phyloP scores from a whole-genome alignment of 495 filamentous ascomycete genomes.

The Staphylotrichum longicolle region DNA sequence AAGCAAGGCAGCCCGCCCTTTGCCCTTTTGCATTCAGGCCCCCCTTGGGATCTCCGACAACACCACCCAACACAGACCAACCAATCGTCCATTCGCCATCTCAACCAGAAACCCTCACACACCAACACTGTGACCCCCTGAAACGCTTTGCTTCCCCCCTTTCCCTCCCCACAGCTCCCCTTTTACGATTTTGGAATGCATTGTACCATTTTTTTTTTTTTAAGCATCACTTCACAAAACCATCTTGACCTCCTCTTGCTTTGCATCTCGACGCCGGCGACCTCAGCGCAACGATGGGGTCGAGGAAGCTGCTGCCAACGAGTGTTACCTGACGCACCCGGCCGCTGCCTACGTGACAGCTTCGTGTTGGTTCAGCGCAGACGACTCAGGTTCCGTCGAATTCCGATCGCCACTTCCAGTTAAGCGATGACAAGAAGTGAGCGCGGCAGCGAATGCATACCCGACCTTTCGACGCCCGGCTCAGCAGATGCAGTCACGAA shows the following conservation, averaged over 20 bases:
- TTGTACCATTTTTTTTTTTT: background rate
- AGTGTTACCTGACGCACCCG: background rate
- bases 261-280: background rate
- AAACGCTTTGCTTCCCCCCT: slow-evolving; percentile 13
- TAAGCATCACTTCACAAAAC: background rate
- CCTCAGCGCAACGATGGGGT: background rate
- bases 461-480: background rate
- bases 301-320: background rate
- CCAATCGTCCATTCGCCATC: slow-evolving; percentile 10
- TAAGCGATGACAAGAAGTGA: background rate
- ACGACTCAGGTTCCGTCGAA: background rate
- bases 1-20: slow-evolving; percentile 7
- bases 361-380: background rate
- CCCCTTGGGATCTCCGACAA: background rate
- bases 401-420: background rate
- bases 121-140: slow-evolving; percentile 19
- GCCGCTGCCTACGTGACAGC: background rate
- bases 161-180: background rate
- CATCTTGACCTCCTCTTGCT: too few relatives aligned
- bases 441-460: too few relatives aligned
- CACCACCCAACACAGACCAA: slow-evolving; percentile 1
- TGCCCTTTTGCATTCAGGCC: slow-evolving; percentile 12
- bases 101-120: slow-evolving; percentile 21
- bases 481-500: background rate
- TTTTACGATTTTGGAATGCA: background rate